Base-by-base conservation (phyloP, 306 rosid genomes). In the Rosa rugosa region DNA sequence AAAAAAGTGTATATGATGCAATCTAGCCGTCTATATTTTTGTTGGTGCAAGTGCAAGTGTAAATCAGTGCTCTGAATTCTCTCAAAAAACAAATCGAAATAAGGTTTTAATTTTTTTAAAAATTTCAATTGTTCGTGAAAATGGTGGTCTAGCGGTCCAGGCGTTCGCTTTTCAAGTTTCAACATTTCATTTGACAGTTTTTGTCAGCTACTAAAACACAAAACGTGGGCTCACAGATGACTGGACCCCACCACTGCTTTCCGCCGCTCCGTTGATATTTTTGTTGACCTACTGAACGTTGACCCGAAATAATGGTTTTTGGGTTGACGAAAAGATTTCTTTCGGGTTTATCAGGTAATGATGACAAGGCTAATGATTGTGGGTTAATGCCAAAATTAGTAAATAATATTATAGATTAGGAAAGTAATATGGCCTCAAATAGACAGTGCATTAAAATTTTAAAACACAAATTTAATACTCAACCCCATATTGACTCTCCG, bases 151-250 rank as follows among this genome's bases (percentile, higher is more conserved):
- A 31, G 36, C 3, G 3, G 36, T 31, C 2, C 3, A 3, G 88
- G 88, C 69, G 77, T 85, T 51, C 80, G 86, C 88, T 3, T 79
- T 85, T 63, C 86, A 86, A 77, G 2, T 79, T 85, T 63, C 86
- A 86, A 77, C 27, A 27, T 27, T 27, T 31, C 36, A 78, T 84
- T 9, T 80, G 77, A 0, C 75, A 86, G 77, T 86, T 80, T 47
- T 47, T 13, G 53, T 47, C 53, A 13, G 51, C 17, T 13, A 45
- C 17, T 47, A 47, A 47, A 47, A 47, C 16, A 11, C 51, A 47
- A 12, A 47, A 47, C 36, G 36, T 31, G 36, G 36, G 76, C 64
- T 38, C 47, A 47, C 22, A 11, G 7, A 0, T 31, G 13, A 0
- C 10, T 38, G 12, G 5, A 9, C 59, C 59, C 16, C 22, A 27